These are phyloP conservation scores for Meripilus lineatus DNA, from an alignment of 1,284 basidiomycete species.

Conservation along the genomic window DNA sequence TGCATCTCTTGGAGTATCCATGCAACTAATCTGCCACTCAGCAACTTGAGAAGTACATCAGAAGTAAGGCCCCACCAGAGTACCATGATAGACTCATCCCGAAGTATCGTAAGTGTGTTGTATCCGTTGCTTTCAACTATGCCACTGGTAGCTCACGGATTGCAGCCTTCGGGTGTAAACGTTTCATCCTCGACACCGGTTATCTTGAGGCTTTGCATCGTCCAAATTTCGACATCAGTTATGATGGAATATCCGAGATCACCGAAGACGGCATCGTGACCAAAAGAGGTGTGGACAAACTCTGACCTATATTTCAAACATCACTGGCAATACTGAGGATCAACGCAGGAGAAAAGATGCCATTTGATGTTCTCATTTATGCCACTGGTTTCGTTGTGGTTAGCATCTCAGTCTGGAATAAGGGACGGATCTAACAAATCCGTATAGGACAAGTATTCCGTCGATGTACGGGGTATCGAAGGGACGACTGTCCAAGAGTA, in stretches of 20 bases:
- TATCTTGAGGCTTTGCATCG: slow-evolving; percentile 36
- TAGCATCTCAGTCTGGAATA: slow-evolving; percentile 36
- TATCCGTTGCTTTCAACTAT: not conserved
- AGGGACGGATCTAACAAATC: slow-evolving; percentile 16
- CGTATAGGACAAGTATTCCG: slow-evolving; percentile 28
- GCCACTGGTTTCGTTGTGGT: slow-evolving; percentile 31
- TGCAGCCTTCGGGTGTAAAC: slow-evolving; percentile 35
- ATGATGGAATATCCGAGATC: slow-evolving; percentile 33
- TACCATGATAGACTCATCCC: slow-evolving; percentile 39
- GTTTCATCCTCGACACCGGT: slow-evolving; percentile 31
- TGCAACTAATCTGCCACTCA: slow-evolving; percentile 14
- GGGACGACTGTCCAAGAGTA: slow-evolving; percentile 33
- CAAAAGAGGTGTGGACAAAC: slow-evolving; percentile 23
- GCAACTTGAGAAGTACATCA: slow-evolving; percentile 30
- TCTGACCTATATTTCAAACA: not conserved
- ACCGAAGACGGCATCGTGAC: slow-evolving; percentile 33
- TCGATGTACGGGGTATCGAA: slow-evolving; percentile 25
- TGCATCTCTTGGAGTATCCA: not conserved
- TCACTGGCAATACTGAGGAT: not conserved
- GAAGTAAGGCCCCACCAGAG: slow-evolving; percentile 32
- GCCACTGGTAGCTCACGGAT: not conserved
- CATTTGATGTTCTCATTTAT: slow-evolving; percentile 20
- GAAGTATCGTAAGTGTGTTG: slow-evolving; percentile 32
- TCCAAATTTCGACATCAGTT: slow-evolving; percentile 38
- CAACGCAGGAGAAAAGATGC: slow-evolving; percentile 13